Base-by-base conservation (phyloP, 768 basidiomycete genomes). In the Tulasnella sp. region DNA sequence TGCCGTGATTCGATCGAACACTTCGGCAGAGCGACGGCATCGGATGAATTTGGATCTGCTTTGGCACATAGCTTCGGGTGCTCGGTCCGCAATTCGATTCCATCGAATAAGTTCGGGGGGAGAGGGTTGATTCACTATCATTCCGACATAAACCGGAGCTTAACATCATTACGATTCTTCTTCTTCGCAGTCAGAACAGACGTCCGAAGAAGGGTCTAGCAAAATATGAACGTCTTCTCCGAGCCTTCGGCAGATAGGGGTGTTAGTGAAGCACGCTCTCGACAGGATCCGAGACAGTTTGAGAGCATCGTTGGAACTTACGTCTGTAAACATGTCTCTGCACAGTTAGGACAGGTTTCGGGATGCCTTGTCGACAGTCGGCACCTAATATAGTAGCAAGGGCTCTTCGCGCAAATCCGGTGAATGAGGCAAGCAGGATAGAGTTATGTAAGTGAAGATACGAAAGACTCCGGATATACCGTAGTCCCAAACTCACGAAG, bases 221-320 rank as follows among this genome's bases (percentile, higher is more conserved):
- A 72, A 39, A 72, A 72, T 72, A 29, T 72, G 71, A 23, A 40
- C 39, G 71, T 72, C 71, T 11, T 72, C 71, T 46, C 61, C 61
- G 5, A 67, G 61, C 29, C 61, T 67, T 23, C 13, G 35, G 29
- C 10, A 35, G 29, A 32, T 67, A 10, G 1, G 61, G 29, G 61
- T 5, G 32, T 9, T 35, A 51, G 23, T 26, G 16, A 67, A 35
- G 10, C 5, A 29, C 57, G 13, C 57, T 13, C 6, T 9, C 57
- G 4, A 23, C 29, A 35, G 32, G 32, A 67, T 20, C 13, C 26
- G 26, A 16, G 7, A 23, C 11, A 5, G 9, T 13, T 26, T 26
- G 13, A 13, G 32, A 6, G 5, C 2, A 13, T 4, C 11, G 4
- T 32, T 15, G 37, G 40, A 73, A 73, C 71, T 42, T 26, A 48